phyloP scores from a whole-genome alignment of 192 early-diverging fungal species.

The Thoreauomyces humboldtii region DNA sequence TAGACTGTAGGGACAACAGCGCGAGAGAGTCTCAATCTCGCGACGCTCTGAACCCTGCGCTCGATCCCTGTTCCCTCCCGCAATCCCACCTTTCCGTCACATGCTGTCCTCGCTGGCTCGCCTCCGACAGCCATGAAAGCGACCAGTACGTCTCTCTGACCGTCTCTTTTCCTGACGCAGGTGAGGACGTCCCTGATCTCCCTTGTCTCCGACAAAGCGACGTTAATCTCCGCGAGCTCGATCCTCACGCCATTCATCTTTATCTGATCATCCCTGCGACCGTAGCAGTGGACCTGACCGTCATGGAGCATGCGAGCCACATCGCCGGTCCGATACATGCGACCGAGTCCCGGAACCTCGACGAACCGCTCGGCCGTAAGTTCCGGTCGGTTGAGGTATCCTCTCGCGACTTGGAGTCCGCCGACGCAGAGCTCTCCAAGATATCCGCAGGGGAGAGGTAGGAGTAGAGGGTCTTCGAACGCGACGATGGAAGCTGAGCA shows the following conservation, averaged over 20 bases:
- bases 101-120: too few relatives aligned
- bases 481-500: background rate
- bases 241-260: slow-evolving; percentile 30
- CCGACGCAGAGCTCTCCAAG: slow-evolving; percentile 46
- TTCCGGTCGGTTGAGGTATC: slow-evolving; percentile 32
- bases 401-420: slow-evolving; percentile 29
- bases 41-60: too few relatives aligned
- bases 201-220: background rate
- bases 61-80: too few relatives aligned
- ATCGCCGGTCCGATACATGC: slow-evolving; percentile 29
- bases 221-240: slow-evolving; percentile 26
- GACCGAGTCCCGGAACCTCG: background rate
- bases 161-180: too few relatives aligned
- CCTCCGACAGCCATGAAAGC: too few relatives aligned
- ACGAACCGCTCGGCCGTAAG: slow-evolving; percentile 24
- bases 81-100: too few relatives aligned
- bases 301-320: slow-evolving; percentile 8
- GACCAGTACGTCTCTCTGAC: too few relatives aligned
- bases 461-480: background rate
- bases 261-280: slow-evolving; percentile 33
- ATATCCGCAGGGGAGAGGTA: slow-evolving; percentile 33
- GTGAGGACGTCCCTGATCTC: too few relatives aligned
- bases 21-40: too few relatives aligned
- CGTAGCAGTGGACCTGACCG: background rate
- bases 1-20: slow-evolving; percentile 15